phyloP scores from a whole-genome alignment of 192 early-diverging fungal genomes.

The Linnemannia hyalina region DNA sequence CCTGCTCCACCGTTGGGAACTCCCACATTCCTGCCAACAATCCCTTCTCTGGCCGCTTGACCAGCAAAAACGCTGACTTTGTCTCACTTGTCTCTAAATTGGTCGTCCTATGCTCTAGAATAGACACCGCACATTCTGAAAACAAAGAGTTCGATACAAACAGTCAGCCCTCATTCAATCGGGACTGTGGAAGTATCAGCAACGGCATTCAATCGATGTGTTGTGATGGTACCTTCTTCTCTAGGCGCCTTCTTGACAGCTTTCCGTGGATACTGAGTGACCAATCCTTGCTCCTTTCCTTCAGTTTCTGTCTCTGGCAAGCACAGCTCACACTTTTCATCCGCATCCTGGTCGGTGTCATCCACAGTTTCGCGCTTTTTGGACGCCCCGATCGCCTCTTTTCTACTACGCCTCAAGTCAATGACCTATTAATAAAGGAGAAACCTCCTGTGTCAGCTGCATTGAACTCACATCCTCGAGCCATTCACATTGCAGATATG shows the following conservation, averaged over 20 bases:
- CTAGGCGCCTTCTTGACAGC: constrained; percentile 69
- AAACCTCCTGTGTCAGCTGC: neutral
- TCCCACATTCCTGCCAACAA: constrained; percentile 84
- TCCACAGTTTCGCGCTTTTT: constrained; percentile 13
- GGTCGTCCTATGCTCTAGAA: constrained; percentile 56
- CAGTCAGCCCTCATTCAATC: neutral
- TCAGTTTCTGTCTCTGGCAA: constrained; percentile 28
- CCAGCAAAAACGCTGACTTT: constrained; percentile 63
- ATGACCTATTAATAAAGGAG: constrained; percentile 7
- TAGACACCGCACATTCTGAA: constrained; percentile 69
- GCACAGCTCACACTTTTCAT: constrained; percentile 57
- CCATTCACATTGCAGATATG: neutral
- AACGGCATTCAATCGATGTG: neutral
- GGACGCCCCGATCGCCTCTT: constrained; percentile 7
- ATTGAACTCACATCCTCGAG: neutral
- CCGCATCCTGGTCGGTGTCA: neutral
- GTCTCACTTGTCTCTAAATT: constrained; percentile 1
- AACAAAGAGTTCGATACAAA: neutral
- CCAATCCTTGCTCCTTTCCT: constrained; percentile 26
- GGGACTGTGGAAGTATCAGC: neutral
- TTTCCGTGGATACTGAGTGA: constrained; percentile 70
- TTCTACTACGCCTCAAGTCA: constrained; percentile 1
- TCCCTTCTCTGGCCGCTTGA: constrained; percentile 70
- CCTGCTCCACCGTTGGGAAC: constrained; percentile 68
- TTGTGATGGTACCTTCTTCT: constrained; percentile 65